These are phyloP conservation scores for Colletotrichum cordylinicola DNA, from an alignment of 2,329 filamentous ascomycete genomes.

Conservation along the genomic window DNA sequence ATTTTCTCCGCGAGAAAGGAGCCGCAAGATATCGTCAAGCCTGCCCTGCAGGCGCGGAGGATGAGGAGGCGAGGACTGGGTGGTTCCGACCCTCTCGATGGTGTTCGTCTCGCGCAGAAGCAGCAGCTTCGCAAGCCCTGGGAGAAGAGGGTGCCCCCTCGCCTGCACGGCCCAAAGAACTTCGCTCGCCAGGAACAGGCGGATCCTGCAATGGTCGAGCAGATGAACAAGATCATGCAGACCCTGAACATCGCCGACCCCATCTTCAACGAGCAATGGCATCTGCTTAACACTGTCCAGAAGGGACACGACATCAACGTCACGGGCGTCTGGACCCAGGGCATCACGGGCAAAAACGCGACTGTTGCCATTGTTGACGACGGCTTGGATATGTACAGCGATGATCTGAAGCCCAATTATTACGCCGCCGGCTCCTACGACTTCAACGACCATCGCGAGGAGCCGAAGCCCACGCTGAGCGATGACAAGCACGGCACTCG, in stretches of 20 bases:
- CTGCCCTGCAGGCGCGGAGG: constrained; percentile 57
- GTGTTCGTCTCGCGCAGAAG: constrained; percentile 81
- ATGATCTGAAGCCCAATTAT: constrained; percentile 92
- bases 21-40: constrained; percentile 63
- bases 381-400: constrained; percentile 93
- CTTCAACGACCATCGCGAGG: constrained; percentile 84
- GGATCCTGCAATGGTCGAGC: constrained; percentile 53
- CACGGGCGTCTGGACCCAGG: constrained; percentile 89
- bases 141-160: constrained; percentile 56
- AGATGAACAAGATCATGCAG: constrained; percentile 65
- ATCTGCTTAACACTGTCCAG: constrained; percentile 84
- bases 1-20: constrained; percentile 79
- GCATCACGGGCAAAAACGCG: constrained; percentile 86
- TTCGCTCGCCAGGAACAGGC: constrained; percentile 23
- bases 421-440: constrained; percentile 93
- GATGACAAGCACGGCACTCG: constrained; percentile 93
- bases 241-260: constrained; percentile 83
- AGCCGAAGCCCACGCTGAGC: constrained; percentile 80
- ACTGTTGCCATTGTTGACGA: constrained; percentile 97
- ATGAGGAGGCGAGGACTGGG: constrained; percentile 66
- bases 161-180: constrained; percentile 11
- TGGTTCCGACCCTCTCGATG: constrained; percentile 68
- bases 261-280: constrained; percentile 95
- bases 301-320: constrained; percentile 93
- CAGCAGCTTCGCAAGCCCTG: constrained; percentile 59